Base-by-base conservation (phyloP, 768 basidiomycete genomes). In the Suillus tomentosus region DNA sequence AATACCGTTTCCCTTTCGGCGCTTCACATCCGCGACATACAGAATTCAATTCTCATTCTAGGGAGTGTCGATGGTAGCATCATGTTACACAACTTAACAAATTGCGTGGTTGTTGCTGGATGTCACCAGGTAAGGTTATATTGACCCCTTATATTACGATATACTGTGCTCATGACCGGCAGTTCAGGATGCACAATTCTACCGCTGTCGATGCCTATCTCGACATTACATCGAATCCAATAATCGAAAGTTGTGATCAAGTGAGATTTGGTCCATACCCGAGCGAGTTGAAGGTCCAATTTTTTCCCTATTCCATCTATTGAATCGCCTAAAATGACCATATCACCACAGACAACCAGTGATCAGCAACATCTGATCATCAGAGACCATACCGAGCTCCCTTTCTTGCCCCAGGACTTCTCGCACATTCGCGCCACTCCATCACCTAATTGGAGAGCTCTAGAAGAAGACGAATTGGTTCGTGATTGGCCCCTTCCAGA, bases 101-200 rank as follows among this genome's bases (percentile, higher is more conserved):
- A 81, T 19, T 94, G 90, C 67, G 76, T 87, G 5, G 72, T 96
- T n/a, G 84, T 85, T 13, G 77, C 91, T 5, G 88, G 86, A 2
- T 91, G 90, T 68, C 94, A 93, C 71, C 95, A 96, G 84, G 95
- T 94, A 70, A 45, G 11, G 53, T 66, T 13, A 34, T 39, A 34
- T 42, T 60, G 14, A n/a, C 60, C 7, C 1, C n/a, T 14, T 22
- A 40, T 34, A 31, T 59, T 10, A 59, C 37, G 9, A 39, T 65
- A 39, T 42, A 61, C 39, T 47, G 45, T 13, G 36, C 62, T 31
- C 24, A 37, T 31, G 57, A 17, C 48, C 22, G 58, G 17, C 71
- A 96, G 95, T 94, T 95, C 72, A 88, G 95, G 51, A 94, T 96
- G 85, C 95, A 96, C 73, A 81, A 83, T 22, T 94, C 94, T 1